These are phyloP conservation scores for Alternaria sp. DNA, from an alignment of 2,329 filamentous ascomycete species.

Conservation along the genomic window DNA sequence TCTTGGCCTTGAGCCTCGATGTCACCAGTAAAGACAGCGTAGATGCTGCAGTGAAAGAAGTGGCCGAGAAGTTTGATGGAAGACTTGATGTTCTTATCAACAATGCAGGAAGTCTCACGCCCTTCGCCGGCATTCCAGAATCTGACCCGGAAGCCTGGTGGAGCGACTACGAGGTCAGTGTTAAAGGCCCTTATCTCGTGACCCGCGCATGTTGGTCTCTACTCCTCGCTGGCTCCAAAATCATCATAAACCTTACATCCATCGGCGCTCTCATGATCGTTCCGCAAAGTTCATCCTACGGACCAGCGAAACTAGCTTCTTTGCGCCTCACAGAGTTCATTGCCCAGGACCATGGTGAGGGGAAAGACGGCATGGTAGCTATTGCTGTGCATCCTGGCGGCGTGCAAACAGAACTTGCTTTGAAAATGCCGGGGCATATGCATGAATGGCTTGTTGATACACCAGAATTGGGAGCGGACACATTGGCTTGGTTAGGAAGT, in stretches of 20 bases:
- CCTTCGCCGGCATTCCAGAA: slow-evolving; percentile 41
- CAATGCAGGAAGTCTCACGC: slow-evolving; percentile 56
- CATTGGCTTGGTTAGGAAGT: slow-evolving; percentile 36
- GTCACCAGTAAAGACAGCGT: slow-evolving; percentile 54
- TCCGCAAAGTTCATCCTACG: slow-evolving; percentile 50
- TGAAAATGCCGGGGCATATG: slow-evolving; percentile 16
- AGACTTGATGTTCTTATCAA: slow-evolving; percentile 59
- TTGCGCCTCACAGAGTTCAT: slow-evolving; percentile 61
- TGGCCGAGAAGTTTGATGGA: slow-evolving; percentile 32
- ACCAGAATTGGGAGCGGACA: slow-evolving; percentile 37
- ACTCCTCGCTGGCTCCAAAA: slow-evolving; percentile 42
- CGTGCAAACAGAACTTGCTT: slow-evolving; percentile 25
- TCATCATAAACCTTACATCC: slow-evolving; percentile 58
- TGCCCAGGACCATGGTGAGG: slow-evolving; percentile 50
- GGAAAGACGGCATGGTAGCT: slow-evolving; percentile 28
- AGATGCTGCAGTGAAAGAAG: slow-evolving; percentile 42
- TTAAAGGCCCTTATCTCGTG: slow-evolving; percentile 59
- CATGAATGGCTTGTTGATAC: slow-evolving; percentile 30
- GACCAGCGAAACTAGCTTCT: slow-evolving; percentile 60
- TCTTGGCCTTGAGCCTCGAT: slow-evolving; percentile 55
- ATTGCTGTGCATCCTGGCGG: slow-evolving; percentile 38
- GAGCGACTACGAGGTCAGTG: slow-evolving; percentile 59
- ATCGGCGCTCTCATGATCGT: slow-evolving; percentile 48
- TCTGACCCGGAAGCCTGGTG: slow-evolving; percentile 53
- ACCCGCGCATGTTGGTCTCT: slow-evolving; percentile 57